Percentiles rank a stretch among this genome's conserved stretches.
These are phyloP conservation scores for Arctium minus DNA, from an alignment of 129 eudicot genomes.

Conservation along the genomic window DNA sequence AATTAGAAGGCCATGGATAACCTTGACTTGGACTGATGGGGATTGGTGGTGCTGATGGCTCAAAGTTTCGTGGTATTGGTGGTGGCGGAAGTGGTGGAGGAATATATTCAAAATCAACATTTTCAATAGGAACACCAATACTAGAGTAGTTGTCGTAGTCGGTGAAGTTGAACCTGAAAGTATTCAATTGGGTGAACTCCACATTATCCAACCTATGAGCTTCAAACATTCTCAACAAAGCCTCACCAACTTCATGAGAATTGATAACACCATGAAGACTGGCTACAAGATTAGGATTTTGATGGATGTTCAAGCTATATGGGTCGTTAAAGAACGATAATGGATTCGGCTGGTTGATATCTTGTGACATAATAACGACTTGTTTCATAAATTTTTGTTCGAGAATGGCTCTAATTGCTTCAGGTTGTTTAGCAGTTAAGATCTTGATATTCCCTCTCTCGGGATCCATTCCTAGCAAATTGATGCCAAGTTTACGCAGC, in stretches of 20 bases:
- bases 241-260: not conserved
- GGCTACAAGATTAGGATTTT: not conserved
- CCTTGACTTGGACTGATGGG: not conserved
- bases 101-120: too few relatives aligned
- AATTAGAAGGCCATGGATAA: not conserved
- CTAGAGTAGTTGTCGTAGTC: not conserved
- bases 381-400: not conserved
- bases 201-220: not conserved
- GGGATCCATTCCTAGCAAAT: slow-evolving; percentile 6
- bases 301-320: not conserved
- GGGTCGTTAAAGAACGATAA: not conserved
- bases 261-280: not conserved
- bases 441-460: slow-evolving; percentile 12
- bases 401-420: not conserved
- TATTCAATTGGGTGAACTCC: not conserved
- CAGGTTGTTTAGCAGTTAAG: slow-evolving; percentile 13
- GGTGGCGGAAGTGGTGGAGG: not conserved
- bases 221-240: not conserved
- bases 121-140: too few relatives aligned
- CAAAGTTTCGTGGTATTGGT: not conserved
- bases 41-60: not conserved
- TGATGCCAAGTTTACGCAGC: slow-evolving; percentile 4
- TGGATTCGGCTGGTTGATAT: not conserved
- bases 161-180: not conserved
- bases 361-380: not conserved